Evolutionary conservation across 441 rosid genomes (phyloP).

Genomic region (Jatropha multifida): DNA sequence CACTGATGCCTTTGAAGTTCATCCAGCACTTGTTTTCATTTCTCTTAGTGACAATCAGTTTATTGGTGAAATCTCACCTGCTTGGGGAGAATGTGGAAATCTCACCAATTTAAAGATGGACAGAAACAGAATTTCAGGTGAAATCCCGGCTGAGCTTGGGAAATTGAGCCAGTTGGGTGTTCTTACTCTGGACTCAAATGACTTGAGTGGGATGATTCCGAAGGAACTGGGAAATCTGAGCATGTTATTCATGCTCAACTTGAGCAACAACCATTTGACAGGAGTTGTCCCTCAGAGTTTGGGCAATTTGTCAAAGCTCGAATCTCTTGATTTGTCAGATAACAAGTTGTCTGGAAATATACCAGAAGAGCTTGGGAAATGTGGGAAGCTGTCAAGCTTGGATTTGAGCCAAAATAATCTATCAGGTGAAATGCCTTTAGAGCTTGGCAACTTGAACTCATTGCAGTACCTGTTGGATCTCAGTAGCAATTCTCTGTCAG

Average conservation of each 20-base stretch:
- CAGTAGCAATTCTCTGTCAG: slow-evolving; percentile 58
- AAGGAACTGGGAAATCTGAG: slow-evolving; percentile 44
- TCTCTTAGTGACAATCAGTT: slow-evolving; percentile 47
- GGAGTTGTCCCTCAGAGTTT: slow-evolving; percentile 43
- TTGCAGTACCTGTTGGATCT: slow-evolving; percentile 53
- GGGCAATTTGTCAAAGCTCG: slow-evolving; percentile 34
- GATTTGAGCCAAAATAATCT: slow-evolving; percentile 56
- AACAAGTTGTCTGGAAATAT: slow-evolving; percentile 43
- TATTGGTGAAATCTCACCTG: slow-evolving; percentile 45
- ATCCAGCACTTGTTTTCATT: slow-evolving; percentile 41
- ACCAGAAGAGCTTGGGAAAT: slow-evolving; percentile 40
- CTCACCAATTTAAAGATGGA: slow-evolving; percentile 54
- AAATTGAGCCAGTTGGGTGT: slow-evolving; percentile 35
- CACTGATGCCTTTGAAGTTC: slow-evolving; percentile 51
- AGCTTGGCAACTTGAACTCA: slow-evolving; percentile 39
- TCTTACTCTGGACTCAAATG: slow-evolving; percentile 44
- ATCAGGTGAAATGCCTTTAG: slow-evolving; percentile 44
- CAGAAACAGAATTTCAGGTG: slow-evolving; percentile 50
- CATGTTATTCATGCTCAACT: slow-evolving; percentile 38
- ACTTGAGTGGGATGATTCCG: slow-evolving; percentile 52
- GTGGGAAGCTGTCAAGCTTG: slow-evolving; percentile 37
- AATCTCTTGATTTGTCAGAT: slow-evolving; percentile 48
- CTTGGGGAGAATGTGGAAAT: slow-evolving; percentile 60
- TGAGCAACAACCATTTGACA: slow-evolving; percentile 51
- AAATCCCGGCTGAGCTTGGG: slow-evolving; percentile 53